A percentile compares a stretch with the other conserved stretches of the same genome.
These are phyloP conservation scores for Ustilago crameri DNA, from an alignment of 1,284 basidiomycete genomes.

Conservation along the genomic window DNA sequence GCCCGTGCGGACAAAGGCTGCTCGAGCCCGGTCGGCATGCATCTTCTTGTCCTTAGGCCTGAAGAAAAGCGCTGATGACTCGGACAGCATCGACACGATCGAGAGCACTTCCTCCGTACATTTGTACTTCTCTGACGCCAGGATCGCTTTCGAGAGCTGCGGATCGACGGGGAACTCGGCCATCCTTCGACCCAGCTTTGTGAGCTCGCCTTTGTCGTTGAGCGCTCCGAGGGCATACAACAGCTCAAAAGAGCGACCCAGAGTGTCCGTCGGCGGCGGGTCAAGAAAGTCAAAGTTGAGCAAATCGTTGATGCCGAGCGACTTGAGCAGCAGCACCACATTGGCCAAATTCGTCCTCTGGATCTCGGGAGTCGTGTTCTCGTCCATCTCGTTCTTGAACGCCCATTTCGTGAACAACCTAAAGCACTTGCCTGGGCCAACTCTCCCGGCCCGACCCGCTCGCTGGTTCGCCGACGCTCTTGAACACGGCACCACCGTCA, in stretches of 20 bases:
- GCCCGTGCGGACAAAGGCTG: conserved; percentile 90
- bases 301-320: conserved; percentile 75
- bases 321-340: conserved; percentile 75
- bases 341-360: conserved; percentile 72
- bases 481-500: conserved; percentile 75
- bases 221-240: conserved; percentile 94
- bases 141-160: conserved; percentile 95
- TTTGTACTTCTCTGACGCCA: conserved; percentile 90
- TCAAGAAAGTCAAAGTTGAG: conserved; percentile 76
- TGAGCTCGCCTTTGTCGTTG: conserved; percentile 94
- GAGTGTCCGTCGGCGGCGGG: conserved; percentile 89
- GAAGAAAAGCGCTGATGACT: conserved; percentile 93
- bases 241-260: conserved; percentile 91
- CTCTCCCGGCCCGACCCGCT: conserved; percentile 94
- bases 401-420: conserved; percentile 78
- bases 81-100: conserved; percentile 96
- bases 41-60: conserved; percentile 85
- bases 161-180: conserved; percentile 99
- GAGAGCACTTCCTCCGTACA: conserved; percentile 98
- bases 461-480: conserved; percentile 96
- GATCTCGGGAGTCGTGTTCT: conserved; percentile 75
- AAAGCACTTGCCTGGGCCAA: conserved; percentile 98
- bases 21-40: conserved; percentile 84
- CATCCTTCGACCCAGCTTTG: conserved; percentile 94
- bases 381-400: conserved; percentile 74